phyloP scores from a whole-genome alignment of 2,329 filamentous ascomycete species.

The Penicillium sp. region DNA sequence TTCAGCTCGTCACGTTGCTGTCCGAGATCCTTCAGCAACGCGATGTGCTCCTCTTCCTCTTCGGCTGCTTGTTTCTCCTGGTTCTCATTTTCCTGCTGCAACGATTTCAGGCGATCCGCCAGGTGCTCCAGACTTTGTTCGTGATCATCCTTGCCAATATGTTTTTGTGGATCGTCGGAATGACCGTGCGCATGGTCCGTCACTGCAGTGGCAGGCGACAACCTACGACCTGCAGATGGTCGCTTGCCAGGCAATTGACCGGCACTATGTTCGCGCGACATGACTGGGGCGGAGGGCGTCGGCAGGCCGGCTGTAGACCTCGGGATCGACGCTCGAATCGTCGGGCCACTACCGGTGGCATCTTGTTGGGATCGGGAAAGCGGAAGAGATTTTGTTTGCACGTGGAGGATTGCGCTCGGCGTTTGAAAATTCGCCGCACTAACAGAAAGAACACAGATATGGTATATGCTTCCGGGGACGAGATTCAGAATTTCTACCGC shows the following conservation, averaged over 20 bases:
- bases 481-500: slow-evolving; percentile 89
- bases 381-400: slow-evolving; percentile 64
- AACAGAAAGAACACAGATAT: slow-evolving; percentile 85
- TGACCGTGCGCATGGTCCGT: slow-evolving; percentile 39
- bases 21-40: slow-evolving; percentile 62
- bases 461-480: slow-evolving; percentile 83
- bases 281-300: slow-evolving; percentile 57
- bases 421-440: slow-evolving; percentile 90
- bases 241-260: slow-evolving; percentile 55
- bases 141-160: slow-evolving; percentile 48
- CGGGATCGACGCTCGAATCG: slow-evolving; percentile 52
- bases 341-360: slow-evolving; percentile 32
- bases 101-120: slow-evolving; percentile 72
- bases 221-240: slow-evolving; percentile 66
- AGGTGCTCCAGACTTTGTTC: slow-evolving; percentile 70
- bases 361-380: slow-evolving; percentile 35
- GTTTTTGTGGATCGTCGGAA: slow-evolving; percentile 38
- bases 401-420: slow-evolving; percentile 75
- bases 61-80: slow-evolving; percentile 61
- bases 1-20: slow-evolving; percentile 75
- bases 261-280: slow-evolving; percentile 62
- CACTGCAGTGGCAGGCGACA: slow-evolving; percentile 63
- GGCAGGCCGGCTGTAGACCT: slow-evolving; percentile 53
- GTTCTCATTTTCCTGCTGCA: slow-evolving; percentile 80
- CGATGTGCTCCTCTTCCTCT: slow-evolving; percentile 66